These are phyloP conservation scores for Micractinium conductrix DNA, from an alignment of 139 green algal species.

Conservation along the genomic window DNA sequence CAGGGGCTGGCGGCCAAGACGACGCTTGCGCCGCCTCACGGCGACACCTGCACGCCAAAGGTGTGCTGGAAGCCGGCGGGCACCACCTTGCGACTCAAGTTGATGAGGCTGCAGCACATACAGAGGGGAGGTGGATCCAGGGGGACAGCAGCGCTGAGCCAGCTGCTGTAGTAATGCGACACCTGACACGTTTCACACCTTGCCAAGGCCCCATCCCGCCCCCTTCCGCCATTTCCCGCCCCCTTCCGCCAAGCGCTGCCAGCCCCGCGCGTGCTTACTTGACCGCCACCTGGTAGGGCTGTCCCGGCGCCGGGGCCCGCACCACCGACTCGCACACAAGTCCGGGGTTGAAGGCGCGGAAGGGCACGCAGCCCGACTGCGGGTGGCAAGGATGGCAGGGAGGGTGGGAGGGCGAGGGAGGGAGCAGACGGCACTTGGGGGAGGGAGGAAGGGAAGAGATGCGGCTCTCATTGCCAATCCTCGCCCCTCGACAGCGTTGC, in stretches of 20 bases:
- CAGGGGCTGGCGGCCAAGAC: no score
- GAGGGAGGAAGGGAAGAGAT: no score
- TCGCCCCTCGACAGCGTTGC: no score
- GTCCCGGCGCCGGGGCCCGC: neutral
- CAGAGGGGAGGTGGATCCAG: no score
- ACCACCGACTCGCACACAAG: neutral
- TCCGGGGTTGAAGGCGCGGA: neutral
- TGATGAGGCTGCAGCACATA: neutral
- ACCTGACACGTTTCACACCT: no score
- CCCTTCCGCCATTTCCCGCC: no score
- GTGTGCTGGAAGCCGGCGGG: constrained; percentile 6
- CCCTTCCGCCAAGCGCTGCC: no score
- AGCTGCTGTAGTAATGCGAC: neutral
- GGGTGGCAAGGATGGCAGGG: neutral
- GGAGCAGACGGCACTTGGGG: no score
- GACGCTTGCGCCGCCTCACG: neutral
- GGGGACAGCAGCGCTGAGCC: no score
- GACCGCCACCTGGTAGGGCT: constrained; percentile 2
- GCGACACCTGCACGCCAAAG: constrained; percentile 13
- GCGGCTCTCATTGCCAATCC: no score
- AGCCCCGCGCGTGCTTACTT: constrained; percentile 4
- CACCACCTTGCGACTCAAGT: constrained; percentile 6
- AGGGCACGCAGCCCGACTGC: constrained; percentile 21
- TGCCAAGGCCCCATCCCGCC: no score
- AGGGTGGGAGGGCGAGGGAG: no score